These are phyloP conservation scores for Westerdykella aurantiaca DNA, from an alignment of 2,329 filamentous ascomycete species.

Conservation along the genomic window DNA sequence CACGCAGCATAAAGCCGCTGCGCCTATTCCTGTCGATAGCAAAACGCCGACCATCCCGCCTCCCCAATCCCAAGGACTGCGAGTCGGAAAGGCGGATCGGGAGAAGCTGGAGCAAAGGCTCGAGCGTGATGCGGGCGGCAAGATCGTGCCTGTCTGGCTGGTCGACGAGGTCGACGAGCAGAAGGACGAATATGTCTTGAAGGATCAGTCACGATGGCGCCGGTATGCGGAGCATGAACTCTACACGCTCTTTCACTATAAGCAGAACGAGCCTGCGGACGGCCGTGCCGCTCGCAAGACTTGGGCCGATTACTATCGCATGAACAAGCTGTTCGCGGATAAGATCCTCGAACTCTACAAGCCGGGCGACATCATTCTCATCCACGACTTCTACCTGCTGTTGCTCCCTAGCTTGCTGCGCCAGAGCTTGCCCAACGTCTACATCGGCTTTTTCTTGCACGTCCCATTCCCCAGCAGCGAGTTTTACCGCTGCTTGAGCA, in stretches of 20 bases:
- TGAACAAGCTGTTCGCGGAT: slow-evolving; percentile 90
- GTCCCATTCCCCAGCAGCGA: slow-evolving; percentile 94
- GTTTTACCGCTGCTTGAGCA: slow-evolving; percentile 81
- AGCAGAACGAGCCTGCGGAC: slow-evolving; percentile 84
- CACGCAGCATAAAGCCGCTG: slow-evolving; percentile 67
- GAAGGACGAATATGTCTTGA: slow-evolving; percentile 64
- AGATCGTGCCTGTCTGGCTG: slow-evolving; percentile 84
- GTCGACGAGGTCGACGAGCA: slow-evolving; percentile 67
- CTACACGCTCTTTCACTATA: slow-evolving; percentile 93
- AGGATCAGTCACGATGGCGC: slow-evolving; percentile 81
- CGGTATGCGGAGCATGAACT: slow-evolving; percentile 87
- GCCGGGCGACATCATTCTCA: slow-evolving; percentile 83
- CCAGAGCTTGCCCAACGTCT: slow-evolving; percentile 79
- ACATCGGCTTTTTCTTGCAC: slow-evolving; percentile 92
- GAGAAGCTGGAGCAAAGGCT: slow-evolving; percentile 68
- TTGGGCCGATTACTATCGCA: slow-evolving; percentile 88
- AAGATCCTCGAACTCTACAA: slow-evolving; percentile 84
- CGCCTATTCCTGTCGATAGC: slow-evolving; percentile 69
- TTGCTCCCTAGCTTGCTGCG: slow-evolving; percentile 83
- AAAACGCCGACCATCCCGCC: slow-evolving; percentile 52
- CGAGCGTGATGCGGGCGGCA: slow-evolving; percentile 65
- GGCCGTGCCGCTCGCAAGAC: slow-evolving; percentile 73
- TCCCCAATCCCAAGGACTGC: slow-evolving; percentile 61
- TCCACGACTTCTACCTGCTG: slow-evolving; percentile 93
- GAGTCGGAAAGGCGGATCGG: slow-evolving; percentile 65